Evolutionary conservation across 495 filamentous ascomycete species (phyloP), one percentile per base, ranked within the genome.

Genomic region (Aspergillus hancockii): DNA sequence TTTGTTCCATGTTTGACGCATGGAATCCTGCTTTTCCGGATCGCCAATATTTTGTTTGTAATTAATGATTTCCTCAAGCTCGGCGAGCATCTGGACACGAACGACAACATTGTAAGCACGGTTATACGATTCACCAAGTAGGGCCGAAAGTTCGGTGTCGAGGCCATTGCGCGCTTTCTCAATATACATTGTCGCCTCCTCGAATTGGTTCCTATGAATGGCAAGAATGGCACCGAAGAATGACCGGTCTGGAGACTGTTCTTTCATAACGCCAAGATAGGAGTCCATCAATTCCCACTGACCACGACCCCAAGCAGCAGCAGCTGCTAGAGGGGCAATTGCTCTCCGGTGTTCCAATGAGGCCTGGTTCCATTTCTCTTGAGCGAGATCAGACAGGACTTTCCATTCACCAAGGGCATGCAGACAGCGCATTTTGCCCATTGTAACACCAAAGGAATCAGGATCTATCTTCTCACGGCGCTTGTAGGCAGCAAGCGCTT

Each of bases 391-490:
- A 10, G 93, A 93, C 10, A 99, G 79, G 13, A 90, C 84, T 62
- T 97, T 95, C 93, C 93, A 99, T 71, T 99, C 94, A 43, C 94
- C 95, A 32, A 99, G 83, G 31, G 94, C 94, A 67, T 99, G 95
- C 41, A 97, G 76, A 83, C 94, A 99, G 18, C 95, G 88, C 94
- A 99, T 99, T 74, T 98, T 98, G 59, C 94, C 94, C 92, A 98
- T 97, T 6, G 93, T 93, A 34, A 97, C 87, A 54, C 97, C 93
- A 60, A 98, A 89, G 0, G 89, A 90, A 7, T 83, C 77, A 3
- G 85, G 83, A 49, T 96, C 90, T 9, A 87, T 83, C 55, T 71
- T 76, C 62, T 91, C 88, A 18, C 91, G 87, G 59, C 90, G 85
- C 60, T 91, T 87, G 63, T 98, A 98, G 40, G 92, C 93, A 52